A percentile compares a stretch with the other conserved stretches of the same genome.
Conservation (phyloP, 331 rosid species). For the Cydonia oblonga region DNA sequence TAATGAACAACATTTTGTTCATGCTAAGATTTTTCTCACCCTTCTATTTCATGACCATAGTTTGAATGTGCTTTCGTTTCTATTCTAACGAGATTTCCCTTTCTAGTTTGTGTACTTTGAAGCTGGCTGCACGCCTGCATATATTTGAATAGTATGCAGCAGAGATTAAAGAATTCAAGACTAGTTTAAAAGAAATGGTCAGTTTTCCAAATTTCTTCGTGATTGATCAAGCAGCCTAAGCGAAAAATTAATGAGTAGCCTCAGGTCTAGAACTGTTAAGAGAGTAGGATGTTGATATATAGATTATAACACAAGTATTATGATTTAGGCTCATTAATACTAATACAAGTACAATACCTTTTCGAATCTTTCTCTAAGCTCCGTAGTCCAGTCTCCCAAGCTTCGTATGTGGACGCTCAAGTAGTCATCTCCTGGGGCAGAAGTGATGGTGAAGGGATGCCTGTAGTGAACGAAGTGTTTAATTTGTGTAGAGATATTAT, state of each 20-base stretch:
- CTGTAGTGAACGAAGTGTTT: constrained; percentile 24
- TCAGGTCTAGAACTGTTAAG: background rate
- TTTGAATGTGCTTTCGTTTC: constrained; percentile 39
- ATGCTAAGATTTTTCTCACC: constrained; percentile 24
- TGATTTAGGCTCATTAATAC: background rate
- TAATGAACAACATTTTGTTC: background rate
- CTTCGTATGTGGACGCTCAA: constrained; percentile 76
- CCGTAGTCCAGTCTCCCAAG: constrained; percentile 79
- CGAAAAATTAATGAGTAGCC: background rate
- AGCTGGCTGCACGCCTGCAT: constrained; percentile 47
- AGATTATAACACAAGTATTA: background rate
- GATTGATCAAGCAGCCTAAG: background rate
- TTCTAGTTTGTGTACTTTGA: constrained; percentile 29
- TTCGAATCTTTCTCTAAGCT: constrained; percentile 48
- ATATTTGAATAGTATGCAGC: background rate
- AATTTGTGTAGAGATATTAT: background rate
- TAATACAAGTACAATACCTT: constrained; percentile 25
- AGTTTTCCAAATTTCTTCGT: background rate
- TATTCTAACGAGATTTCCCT: constrained; percentile 48
- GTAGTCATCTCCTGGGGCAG: constrained; percentile 89
- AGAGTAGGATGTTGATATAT: background rate
- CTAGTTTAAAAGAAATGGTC: background rate
- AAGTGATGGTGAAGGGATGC: constrained; percentile 95
- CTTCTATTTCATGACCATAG: constrained; percentile 7
- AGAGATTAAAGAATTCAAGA: background rate